A percentile compares a stretch with the other conserved stretches of the same genome.
phyloP scores from a whole-genome alignment of 2,329 filamentous ascomycete species.

The Xylariomycetidae sp. region DNA sequence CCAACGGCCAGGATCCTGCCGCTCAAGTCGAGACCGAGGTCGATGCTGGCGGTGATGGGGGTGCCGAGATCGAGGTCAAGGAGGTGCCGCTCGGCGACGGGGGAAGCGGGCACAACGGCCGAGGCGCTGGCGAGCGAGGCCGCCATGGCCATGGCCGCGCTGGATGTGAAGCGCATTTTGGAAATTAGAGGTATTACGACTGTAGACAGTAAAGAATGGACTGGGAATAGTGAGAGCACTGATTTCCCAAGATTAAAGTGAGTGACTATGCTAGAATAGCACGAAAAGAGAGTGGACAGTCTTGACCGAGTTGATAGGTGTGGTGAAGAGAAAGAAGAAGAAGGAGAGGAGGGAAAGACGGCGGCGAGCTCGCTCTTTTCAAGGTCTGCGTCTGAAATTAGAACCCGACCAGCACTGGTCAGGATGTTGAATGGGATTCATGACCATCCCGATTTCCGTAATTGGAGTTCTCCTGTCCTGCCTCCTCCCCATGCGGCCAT shows the following conservation, averaged over 20 bases:
- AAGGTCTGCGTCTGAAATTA: slow-evolving; percentile 13
- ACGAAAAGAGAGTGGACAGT: slow-evolving; percentile 19
- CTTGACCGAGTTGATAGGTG: slow-evolving; percentile 20
- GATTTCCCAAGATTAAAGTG: slow-evolving; percentile 17
- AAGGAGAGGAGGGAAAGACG: slow-evolving; percentile 3
- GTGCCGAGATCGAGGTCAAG: slow-evolving; percentile 14
- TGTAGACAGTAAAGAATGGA: slow-evolving; percentile 25
- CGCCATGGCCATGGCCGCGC: slow-evolving; percentile 24
- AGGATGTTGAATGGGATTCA: slow-evolving; percentile 10
- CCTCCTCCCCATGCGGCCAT: slow-evolving; percentile 3
- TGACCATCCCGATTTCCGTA: slow-evolving; percentile 15
- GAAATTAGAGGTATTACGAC: slow-evolving; percentile 12
- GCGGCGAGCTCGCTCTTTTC: slow-evolving; percentile 20
- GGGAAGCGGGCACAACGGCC: slow-evolving; percentile 9
- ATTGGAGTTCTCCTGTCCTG: no score
- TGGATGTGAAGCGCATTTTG: slow-evolving; percentile 22
- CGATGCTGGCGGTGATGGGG: slow-evolving; percentile 18
- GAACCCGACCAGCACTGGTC: slow-evolving; percentile 10
- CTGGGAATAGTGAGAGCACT: slow-evolving; percentile 18
- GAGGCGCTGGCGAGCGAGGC: slow-evolving; percentile 23
- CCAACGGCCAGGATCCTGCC: slow-evolving; percentile 20
- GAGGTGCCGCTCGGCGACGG: slow-evolving; percentile 9
- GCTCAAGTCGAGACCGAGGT: slow-evolving; percentile 21
- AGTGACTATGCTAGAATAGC: slow-evolving; percentile 20
- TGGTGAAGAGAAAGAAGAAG: slow-evolving; percentile 15